Percentiles rank a stretch among this genome's conserved stretches.
phyloP scores from a whole-genome alignment of 306 rosid genomes.

The Prunus padus region DNA sequence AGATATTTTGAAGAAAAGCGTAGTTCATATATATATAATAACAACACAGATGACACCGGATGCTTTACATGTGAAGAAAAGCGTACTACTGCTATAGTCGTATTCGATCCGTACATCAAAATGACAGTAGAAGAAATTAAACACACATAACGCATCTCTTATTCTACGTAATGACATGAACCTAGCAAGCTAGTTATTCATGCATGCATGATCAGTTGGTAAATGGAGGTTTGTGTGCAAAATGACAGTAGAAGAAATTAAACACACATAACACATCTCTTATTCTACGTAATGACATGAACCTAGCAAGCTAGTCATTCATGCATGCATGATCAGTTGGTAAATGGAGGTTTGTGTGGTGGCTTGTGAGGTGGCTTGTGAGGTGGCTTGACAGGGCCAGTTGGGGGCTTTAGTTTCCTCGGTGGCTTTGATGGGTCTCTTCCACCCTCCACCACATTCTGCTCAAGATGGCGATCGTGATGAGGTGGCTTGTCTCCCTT shows the following conservation, averaged over 20 bases:
- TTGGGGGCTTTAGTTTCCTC: constrained; percentile 2
- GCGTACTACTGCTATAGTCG: neutral
- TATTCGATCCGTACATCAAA: too few relatives aligned
- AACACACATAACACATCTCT: neutral
- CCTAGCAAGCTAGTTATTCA: neutral
- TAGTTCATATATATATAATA: neutral
- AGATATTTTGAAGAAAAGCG: neutral
- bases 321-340: neutral
- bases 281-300: neutral
- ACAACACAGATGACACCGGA: neutral
- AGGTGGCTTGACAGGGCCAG: constrained; percentile 3
- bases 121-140: too few relatives aligned
- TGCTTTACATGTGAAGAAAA: neutral
- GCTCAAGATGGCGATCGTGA: neutral
- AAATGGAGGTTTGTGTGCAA: too few relatives aligned
- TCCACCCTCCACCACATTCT: neutral
- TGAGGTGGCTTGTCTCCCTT: constrained; percentile 7
- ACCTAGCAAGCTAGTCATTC: neutral
- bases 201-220: neutral
- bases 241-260: too few relatives aligned
- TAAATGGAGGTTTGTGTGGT: constrained; percentile 13
- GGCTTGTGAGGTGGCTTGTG: constrained; percentile 7
- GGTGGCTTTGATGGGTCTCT: constrained; percentile 3
- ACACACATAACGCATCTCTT: neutral
- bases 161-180: neutral